Base-by-base conservation (phyloP, 1,284 basidiomycete genomes). In the Trametes polyzona region DNA sequence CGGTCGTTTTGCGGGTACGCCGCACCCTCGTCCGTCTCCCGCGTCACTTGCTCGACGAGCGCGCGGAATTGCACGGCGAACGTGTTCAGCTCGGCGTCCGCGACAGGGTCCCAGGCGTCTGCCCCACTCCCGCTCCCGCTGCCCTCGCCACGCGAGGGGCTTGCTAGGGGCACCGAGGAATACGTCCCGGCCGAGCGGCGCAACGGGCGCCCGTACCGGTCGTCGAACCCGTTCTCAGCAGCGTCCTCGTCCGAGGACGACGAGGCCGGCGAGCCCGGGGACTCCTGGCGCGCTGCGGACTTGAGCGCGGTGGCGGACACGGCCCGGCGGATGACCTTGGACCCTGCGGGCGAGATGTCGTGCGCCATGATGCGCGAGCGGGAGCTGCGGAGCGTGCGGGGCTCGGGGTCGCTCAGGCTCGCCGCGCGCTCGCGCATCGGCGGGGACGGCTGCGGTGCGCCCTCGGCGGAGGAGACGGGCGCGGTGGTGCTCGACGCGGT, bases 11-110 rank as follows among this genome's bases (percentile, higher is more conserved):
- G 69, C 2, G 78, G 74, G 41, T 74, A 70, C 9, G 69, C 67
- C 24, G 83, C 58, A 1, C 73, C 79, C 6, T 78, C 78, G 29
- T 82, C 80, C 0, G 81, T 76, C 62, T 86, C 83, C 26, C 74
- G 77, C 26, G 74, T 69, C 43, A 84, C 76, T 57, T 82, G 78
- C 27, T 73, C 71, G 24, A 86, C 74, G 36, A 84, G 70, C 2
- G 74, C 66, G 12, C 76, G 77, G 70, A 85, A 84, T 19, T 76
- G 77, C 52, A 81, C 78, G 2, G 75, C 74, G 65, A 83, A 83
- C 32, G 66, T 68, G 47, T 74, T 69, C 16, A 79, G 64, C 23
- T 80, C 77, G 14, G 66, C 60, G 47, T 78, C 71, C n/a, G 66
- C 57, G 2, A 62, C 48, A 9, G 60, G 57, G 26, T 50, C 55